Conservation (phyloP, 441 rosid species). For the Arabidopsis lyrata region DNA sequence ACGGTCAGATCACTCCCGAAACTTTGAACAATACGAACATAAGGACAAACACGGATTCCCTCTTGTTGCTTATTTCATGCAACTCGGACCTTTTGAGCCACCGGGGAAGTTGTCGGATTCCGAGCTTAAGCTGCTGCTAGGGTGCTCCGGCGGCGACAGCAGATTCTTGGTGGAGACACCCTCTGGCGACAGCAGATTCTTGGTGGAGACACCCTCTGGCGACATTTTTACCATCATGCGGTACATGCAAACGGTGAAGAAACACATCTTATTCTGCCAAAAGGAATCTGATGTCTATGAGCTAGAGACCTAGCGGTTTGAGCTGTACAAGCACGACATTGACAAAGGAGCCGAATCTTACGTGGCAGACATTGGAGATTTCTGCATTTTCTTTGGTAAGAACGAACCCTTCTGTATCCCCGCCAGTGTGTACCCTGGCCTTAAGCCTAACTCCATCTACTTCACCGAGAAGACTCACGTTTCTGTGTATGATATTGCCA, state of each 20-base stretch:
- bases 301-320: neutral
- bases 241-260: neutral
- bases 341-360: neutral
- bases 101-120: neutral
- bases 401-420: neutral
- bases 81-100: neutral
- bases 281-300: neutral
- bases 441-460: conserved; percentile 4
- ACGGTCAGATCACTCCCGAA: too few relatives aligned
- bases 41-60: neutral
- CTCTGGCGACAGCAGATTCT: neutral
- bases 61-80: neutral
- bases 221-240: neutral
- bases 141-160: neutral
- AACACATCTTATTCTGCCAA: neutral
- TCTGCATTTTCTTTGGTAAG: neutral
- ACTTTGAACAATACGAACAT: too few relatives aligned
- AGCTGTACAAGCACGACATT: neutral
- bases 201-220: neutral
- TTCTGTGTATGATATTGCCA: neutral
- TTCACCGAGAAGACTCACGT: neutral
- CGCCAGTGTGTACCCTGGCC: neutral
- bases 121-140: neutral
- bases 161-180: neutral
- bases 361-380: neutral